phyloP scores from a whole-genome alignment of 345 rosid species.

The Eucalyptus polyanthemos region DNA sequence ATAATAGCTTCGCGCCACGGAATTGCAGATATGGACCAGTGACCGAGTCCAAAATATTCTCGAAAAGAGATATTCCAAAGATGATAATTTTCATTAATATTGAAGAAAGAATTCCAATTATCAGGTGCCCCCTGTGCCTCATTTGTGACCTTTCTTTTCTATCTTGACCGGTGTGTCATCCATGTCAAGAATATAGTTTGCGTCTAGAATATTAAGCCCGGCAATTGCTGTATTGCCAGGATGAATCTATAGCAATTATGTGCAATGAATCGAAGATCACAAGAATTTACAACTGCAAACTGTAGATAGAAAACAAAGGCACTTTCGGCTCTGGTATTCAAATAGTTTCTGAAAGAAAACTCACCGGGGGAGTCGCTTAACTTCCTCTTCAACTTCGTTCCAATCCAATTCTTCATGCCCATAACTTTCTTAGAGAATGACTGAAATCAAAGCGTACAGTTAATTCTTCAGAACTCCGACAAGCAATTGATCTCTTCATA shows the following conservation, averaged over 20 bases:
- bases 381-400: neutral
- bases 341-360: neutral
- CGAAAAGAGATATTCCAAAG: neutral
- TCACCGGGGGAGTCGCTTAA: slow-evolving; percentile 4
- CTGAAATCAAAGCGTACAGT: neutral
- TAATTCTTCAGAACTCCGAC: neutral
- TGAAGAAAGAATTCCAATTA: neutral
- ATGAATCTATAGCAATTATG: neutral
- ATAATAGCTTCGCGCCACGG: neutral
- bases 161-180: neutral
- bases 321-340: neutral
- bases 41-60: neutral
- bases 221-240: neutral
- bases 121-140: neutral
- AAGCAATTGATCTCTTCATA: neutral
- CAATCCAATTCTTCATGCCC: slow-evolving; percentile 13
- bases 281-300: neutral
- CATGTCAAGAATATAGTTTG: neutral
- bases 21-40: neutral
- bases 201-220: neutral
- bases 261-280: neutral
- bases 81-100: neutral
- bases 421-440: slow-evolving; percentile 23
- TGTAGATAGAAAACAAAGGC: neutral
- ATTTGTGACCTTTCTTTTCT: neutral